Percentiles rank a stretch among this genome's conserved stretches.
Evolutionary conservation across 202 grass and related monocot species (phyloP).

Genomic region (Dendrocalamus latiflorus): DNA sequence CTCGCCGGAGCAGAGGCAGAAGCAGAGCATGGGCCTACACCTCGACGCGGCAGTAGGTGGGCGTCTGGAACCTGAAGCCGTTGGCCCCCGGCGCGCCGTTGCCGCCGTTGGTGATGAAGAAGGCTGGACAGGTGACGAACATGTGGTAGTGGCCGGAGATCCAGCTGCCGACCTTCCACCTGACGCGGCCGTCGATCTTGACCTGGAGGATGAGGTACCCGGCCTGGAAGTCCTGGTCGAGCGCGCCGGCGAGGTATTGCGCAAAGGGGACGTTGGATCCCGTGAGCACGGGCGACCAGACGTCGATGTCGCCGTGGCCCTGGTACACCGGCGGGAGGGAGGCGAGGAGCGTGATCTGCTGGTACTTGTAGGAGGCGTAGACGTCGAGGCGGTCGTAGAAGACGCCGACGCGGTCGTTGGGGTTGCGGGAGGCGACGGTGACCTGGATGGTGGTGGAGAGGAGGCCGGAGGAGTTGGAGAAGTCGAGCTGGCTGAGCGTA

Average conservation of each 20-base stretch:
- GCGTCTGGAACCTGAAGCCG: conserved; percentile 54
- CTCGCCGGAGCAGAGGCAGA: not conserved
- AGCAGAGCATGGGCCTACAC: conserved; percentile 24
- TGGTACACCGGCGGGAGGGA: conserved; percentile 48
- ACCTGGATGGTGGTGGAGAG: no score
- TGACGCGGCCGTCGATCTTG: conserved; percentile 58
- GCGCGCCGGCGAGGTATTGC: conserved; percentile 40
- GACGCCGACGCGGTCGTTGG: conserved; percentile 58
- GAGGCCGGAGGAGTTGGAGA: no score
- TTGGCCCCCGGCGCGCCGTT: not conserved
- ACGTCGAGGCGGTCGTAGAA: conserved; percentile 83
- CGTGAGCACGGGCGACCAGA: conserved; percentile 70
- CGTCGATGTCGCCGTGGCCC: conserved; percentile 71
- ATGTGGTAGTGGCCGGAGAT: conserved; percentile 80
- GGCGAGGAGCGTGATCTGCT: conserved; percentile 55
- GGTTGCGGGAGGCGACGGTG: no score
- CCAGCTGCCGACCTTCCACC: conserved; percentile 87
- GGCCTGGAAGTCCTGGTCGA: conserved; percentile 32
- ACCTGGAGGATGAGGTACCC: conserved; percentile 48
- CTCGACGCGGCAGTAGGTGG: conserved; percentile 64
- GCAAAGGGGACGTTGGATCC: conserved; percentile 53
- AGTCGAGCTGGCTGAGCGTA: no score
- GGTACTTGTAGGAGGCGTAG: conserved; percentile 71
- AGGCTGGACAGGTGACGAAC: conserved; percentile 67
- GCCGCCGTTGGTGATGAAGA: conserved; percentile 22